Base-by-base conservation (phyloP, 495 filamentous ascomycete genomes). In the Aspergillus coremiiformis region DNA sequence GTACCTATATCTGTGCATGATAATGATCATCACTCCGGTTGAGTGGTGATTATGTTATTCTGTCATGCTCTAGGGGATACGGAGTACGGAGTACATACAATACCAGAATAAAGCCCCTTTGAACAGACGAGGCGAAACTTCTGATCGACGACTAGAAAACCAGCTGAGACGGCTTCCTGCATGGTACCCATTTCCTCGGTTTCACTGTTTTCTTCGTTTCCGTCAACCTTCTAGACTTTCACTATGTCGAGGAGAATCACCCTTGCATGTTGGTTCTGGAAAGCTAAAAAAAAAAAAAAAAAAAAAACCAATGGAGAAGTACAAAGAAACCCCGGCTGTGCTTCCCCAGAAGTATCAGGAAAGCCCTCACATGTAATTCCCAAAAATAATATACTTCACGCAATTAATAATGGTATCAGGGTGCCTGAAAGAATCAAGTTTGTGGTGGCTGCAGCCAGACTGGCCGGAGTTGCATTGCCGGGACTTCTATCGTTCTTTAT, bases 401-500 rank as follows among this genome's bases (percentile, higher is more conserved):
- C 20, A 7, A 41, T 21, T 41, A 21, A 41, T 20, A 41, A 41
- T 41, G 17, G 37, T 41, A 21, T 41, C 37, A 41, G 3, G 7
- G 37, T 41, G 37, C 37, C 37, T 41, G 37, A 41, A 41, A 41
- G 17, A 21, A 39, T 39, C 20, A 39, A 33, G 21, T 37, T 19
- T 49, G 20, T 29, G 21, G 27, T n/a, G 26, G 27, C 26, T 37
- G 29, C 47, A 33, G 48, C 48, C 35, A 48, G 33, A 44, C 43
- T 15, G 46, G 37, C 26, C 30, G 29, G 39, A 30, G 53, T 42
- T 35, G 43, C 19, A 22, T 52, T 59, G 55, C 52, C 60, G 4
- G 50, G 57, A 60, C 44, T n/a, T n/a, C n/a, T n/a, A 49, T 51
- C 58, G 60, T 66, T 64, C 62, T 66, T 60, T 63, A 57, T 60